phyloP scores from a whole-genome alignment of 2,329 filamentous ascomycete species.

The Elsinoe perseae region DNA sequence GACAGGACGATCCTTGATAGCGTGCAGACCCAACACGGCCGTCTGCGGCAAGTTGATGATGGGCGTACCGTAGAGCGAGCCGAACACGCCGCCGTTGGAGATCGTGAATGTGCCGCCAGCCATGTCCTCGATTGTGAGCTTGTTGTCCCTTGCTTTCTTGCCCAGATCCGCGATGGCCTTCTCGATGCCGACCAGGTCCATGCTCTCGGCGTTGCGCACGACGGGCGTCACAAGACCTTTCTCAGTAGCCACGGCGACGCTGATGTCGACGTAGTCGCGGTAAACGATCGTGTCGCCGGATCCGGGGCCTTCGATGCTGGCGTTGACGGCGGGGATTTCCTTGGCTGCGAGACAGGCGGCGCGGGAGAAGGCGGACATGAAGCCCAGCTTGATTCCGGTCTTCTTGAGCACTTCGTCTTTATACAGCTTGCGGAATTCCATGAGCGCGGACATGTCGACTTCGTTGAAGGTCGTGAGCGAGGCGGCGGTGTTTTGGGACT shows the following conservation, averaged over 20 bases:
- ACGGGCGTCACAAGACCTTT: constrained; percentile 96
- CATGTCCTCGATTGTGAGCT: constrained; percentile 98
- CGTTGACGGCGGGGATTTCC: constrained; percentile 90
- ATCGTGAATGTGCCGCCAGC: constrained; percentile 97
- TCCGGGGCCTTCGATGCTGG: constrained; percentile 90
- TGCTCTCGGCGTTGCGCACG: constrained; percentile 80
- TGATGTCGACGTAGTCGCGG: constrained; percentile 95
- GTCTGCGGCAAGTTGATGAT: constrained; percentile 97
- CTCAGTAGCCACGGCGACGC: constrained; percentile 91
- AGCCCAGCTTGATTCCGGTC: constrained; percentile 95
- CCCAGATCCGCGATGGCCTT: constrained; percentile 86
- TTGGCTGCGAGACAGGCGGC: constrained; percentile 88
- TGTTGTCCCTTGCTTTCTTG: constrained; percentile 94
- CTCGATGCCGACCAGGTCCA: constrained; percentile 87
- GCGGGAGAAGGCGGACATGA: constrained; percentile 96
- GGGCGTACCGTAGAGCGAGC: constrained; percentile 92
- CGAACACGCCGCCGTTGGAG: constrained; percentile 94
- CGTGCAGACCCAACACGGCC: constrained; percentile 82
- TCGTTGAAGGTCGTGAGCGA: constrained; percentile 98
- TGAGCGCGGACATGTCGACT: constrained; percentile 95
- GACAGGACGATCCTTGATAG: constrained; percentile 89
- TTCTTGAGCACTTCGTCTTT: constrained; percentile 96
- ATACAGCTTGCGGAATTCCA: constrained; percentile 95
- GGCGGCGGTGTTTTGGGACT: constrained; percentile 96
- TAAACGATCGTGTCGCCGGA: constrained; percentile 97